Evolutionary conservation across 306 rosid species (phyloP).

Genomic region (Acacia melanoxylon): DNA sequence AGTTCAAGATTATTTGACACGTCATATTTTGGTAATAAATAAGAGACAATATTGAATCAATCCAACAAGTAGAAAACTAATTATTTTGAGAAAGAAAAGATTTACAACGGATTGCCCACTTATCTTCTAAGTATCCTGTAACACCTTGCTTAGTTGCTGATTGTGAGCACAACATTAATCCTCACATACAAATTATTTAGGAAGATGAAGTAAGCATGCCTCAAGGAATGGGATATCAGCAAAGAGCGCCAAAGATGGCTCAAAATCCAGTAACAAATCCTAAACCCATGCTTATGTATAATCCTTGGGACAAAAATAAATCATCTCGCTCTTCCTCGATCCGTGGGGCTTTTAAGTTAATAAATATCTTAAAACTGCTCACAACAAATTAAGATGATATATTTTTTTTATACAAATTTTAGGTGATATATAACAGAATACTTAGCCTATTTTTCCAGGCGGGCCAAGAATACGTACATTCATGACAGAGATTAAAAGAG

Average conservation of each 20-base stretch:
- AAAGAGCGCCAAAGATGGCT: neutral
- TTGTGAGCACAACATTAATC: too few relatives aligned
- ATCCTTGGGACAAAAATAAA: neutral
- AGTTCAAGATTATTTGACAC: too few relatives aligned
- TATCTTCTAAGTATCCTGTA: neutral
- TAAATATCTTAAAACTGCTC: too few relatives aligned
- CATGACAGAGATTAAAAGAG: too few relatives aligned
- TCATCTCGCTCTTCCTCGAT: neutral
- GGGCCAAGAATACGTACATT: neutral
- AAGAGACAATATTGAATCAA: too few relatives aligned
- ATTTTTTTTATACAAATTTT: too few relatives aligned
- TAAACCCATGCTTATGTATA: neutral
- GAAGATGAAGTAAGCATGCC: neutral
- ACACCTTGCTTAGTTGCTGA: neutral
- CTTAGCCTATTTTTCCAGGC: too few relatives aligned
- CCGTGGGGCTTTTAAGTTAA: neutral
- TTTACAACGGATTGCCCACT: too few relatives aligned
- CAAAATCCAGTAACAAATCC: neutral
- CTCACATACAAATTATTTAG: neutral
- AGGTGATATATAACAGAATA: neutral
- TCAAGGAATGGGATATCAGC: neutral
- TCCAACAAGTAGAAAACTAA: too few relatives aligned
- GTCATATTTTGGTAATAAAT: too few relatives aligned
- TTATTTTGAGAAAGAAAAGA: too few relatives aligned
- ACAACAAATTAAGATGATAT: too few relatives aligned